phyloP scores from a whole-genome alignment of 164 flowering plant species.

The Brasenia schreberi region DNA sequence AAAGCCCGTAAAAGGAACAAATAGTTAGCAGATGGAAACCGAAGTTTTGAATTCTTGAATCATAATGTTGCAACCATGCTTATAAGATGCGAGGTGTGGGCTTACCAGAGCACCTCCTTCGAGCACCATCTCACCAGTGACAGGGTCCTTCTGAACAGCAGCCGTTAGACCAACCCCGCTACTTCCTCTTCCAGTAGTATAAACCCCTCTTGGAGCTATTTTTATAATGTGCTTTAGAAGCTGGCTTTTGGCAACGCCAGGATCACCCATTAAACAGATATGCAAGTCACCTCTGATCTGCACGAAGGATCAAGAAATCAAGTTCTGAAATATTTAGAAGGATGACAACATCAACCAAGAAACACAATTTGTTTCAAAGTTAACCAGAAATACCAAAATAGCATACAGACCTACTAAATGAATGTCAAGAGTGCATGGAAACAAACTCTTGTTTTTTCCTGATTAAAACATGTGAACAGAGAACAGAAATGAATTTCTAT shows the following conservation, averaged over 20 bases:
- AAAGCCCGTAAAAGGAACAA: no score
- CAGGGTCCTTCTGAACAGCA: constrained; percentile 95
- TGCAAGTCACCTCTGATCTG: constrained; percentile 98
- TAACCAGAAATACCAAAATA: neutral
- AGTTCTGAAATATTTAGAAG: neutral
- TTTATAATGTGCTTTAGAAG: constrained; percentile 94
- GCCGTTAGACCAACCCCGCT: constrained; percentile 99
- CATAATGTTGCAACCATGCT: no score
- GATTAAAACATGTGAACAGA: no score
- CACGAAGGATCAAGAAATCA: constrained; percentile 8
- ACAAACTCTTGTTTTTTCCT: no score
- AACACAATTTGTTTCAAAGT: neutral
- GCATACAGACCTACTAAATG: no score
- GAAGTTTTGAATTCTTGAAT: no score
- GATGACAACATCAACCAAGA: neutral
- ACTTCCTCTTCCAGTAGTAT: constrained; percentile 97
- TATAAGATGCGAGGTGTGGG: neutral
- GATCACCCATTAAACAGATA: constrained; percentile 98
- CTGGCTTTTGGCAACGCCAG: constrained; percentile 99
- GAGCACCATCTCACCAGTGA: constrained; percentile 95
- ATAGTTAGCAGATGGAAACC: no score
- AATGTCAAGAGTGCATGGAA: no score
- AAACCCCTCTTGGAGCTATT: constrained; percentile 97
- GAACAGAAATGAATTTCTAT: no score
- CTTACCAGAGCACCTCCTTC: constrained; percentile 99